Conservation (phyloP, 768 basidiomycete genomes). For the Pulveroboletus sp. region DNA sequence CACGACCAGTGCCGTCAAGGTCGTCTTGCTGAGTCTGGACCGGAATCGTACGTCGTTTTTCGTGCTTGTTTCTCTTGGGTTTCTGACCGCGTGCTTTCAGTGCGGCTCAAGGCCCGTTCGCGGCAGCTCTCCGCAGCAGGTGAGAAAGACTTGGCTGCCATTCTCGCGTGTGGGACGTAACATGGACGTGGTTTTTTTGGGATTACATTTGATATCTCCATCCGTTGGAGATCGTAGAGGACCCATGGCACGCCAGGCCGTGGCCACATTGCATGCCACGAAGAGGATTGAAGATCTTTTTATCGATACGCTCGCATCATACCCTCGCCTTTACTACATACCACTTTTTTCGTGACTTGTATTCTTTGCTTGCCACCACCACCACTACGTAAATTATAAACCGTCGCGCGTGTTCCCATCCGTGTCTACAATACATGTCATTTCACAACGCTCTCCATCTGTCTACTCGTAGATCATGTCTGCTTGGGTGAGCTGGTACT, state of each 20-base stretch:
- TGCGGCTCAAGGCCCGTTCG: constrained; percentile 87
- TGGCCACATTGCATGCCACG: constrained; percentile 3
- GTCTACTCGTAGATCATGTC: constrained; percentile 78
- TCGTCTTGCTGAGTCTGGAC: constrained; percentile 86
- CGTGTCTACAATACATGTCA: constrained; percentile 20
- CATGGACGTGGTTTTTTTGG: background rate
- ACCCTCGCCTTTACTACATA: constrained; percentile 25
- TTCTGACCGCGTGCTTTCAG: constrained; percentile 36
- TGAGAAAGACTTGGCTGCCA: constrained; percentile 77
- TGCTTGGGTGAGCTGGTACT: constrained; percentile 64
- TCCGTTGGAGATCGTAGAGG: constrained; percentile 6
- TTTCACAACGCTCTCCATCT: constrained; percentile 6
- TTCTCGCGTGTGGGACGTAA: constrained; percentile 46
- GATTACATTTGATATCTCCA: background rate
- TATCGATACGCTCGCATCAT: constrained; percentile 20
- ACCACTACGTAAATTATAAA: background rate
- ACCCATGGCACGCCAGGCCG: constrained; percentile 31
- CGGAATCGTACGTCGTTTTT: constrained; percentile 68
- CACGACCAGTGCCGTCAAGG: constrained; percentile 59
- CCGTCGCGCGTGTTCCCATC: background rate
- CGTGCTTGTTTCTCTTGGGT: constrained; percentile 11
- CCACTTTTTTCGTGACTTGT: constrained; percentile 8
- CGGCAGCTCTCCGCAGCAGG: constrained; percentile 80
- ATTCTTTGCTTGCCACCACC: constrained; percentile 1
- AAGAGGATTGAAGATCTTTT: constrained; percentile 4